Percentiles rank a stretch among this genome's conserved stretches.
Evolutionary conservation across 768 basidiomycete species (phyloP).

Genomic region (Rhodotorula graminis): DNA sequence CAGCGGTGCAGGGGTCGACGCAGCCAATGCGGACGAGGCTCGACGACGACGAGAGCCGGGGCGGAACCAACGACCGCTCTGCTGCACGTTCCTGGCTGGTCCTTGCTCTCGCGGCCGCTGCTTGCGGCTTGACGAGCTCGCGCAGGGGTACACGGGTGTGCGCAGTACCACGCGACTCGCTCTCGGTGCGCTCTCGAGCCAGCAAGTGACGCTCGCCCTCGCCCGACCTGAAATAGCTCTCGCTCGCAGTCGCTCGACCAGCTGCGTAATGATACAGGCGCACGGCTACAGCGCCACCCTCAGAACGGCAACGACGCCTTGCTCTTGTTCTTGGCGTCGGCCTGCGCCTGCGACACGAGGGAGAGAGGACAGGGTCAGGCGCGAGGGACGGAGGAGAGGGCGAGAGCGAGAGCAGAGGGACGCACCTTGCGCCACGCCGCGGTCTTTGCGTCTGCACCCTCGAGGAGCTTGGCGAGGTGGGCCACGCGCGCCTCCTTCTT

Average conservation of each 20-base stretch:
- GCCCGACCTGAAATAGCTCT: no score
- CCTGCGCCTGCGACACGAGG: slow-evolving; percentile 1
- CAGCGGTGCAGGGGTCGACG: neutral
- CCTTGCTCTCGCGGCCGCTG: no score
- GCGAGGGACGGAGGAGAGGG: neutral
- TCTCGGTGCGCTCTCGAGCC: no score
- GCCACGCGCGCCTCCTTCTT: slow-evolving; percentile 21
- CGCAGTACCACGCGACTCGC: no score
- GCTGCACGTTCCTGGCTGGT: neutral
- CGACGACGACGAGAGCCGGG: neutral
- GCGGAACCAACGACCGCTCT: no score
- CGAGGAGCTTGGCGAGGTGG: slow-evolving; percentile 18
- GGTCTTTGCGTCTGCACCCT: slow-evolving; percentile 15
- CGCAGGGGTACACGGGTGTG: no score
- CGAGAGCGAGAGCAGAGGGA: neutral
- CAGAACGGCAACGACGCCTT: slow-evolving; percentile 32
- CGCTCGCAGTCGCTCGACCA: no score
- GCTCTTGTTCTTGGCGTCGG: slow-evolving; percentile 16
- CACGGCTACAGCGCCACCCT: neutral
- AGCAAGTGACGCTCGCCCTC: no score
- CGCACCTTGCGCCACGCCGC: slow-evolving; percentile 35
- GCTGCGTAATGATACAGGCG: neutral
- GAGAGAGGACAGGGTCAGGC: neutral
- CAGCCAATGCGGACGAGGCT: neutral
- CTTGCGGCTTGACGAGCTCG: no score